Percentiles rank a stretch among this genome's conserved stretches.
phyloP scores from a whole-genome alignment of 2,329 filamentous ascomycete species.

The Diaporthe amygdali region DNA sequence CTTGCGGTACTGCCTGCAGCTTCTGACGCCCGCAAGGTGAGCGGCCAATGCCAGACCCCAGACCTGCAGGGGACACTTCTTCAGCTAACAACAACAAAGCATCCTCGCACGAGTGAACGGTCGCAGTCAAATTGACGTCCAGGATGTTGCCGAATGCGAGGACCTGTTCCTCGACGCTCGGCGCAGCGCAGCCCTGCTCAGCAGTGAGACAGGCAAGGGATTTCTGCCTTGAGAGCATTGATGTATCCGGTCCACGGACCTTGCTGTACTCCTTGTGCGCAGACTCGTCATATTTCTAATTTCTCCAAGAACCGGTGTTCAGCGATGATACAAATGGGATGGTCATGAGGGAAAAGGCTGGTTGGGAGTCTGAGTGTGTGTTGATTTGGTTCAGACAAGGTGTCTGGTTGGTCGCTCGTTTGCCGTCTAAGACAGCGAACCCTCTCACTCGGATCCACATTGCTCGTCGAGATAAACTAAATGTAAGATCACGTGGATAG shows the following conservation, averaged over 20 bases:
- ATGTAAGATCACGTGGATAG: slow-evolving; percentile 30
- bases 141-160: slow-evolving; percentile 81
- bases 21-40: slow-evolving; percentile 83
- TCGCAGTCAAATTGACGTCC: slow-evolving; percentile 75
- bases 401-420: slow-evolving; percentile 18
- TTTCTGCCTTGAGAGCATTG: slow-evolving; percentile 68
- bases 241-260: slow-evolving; percentile 33
- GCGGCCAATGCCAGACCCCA: slow-evolving; percentile 31
- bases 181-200: slow-evolving; percentile 75
- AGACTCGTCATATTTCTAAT: slow-evolving; percentile 36
- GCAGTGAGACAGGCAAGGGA: slow-evolving; percentile 64
- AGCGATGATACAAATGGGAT: slow-evolving; percentile 30
- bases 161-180: slow-evolving; percentile 84
- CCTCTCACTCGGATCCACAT: slow-evolving; percentile 11
- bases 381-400: slow-evolving; percentile 20
- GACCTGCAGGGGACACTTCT: slow-evolving; percentile 33
- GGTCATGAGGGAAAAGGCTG: slow-evolving; percentile 26
- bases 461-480: slow-evolving; percentile 17
- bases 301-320: slow-evolving; percentile 28
- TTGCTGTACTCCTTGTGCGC: not conserved
- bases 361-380: slow-evolving; percentile 31
- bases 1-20: slow-evolving; percentile 89
- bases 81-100: slow-evolving; percentile 49
- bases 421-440: slow-evolving; percentile 22
- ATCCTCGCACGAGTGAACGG: slow-evolving; percentile 89